A percentile compares a stretch with the other conserved stretches of the same genome.
Evolutionary conservation across 2,329 filamentous ascomycete species (phyloP).

Genomic region (Lachnellula suecica): DNA sequence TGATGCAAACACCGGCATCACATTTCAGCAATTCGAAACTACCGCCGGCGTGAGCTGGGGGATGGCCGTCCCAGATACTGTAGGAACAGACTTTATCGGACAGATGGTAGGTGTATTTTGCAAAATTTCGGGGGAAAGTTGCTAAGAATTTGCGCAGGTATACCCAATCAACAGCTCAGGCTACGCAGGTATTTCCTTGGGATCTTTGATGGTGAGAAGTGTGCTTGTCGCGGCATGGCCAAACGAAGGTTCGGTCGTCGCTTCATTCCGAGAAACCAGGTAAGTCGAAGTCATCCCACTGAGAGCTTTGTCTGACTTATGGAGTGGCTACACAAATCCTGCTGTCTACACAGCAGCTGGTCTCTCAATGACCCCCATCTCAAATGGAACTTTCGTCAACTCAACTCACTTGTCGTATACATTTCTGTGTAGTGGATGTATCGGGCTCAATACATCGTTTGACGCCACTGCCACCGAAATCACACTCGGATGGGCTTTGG

Average conservation of each 20-base stretch:
- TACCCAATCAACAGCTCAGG: slow-evolving; percentile 33
- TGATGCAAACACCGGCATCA: slow-evolving; percentile 46
- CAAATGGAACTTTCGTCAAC: slow-evolving; percentile 52
- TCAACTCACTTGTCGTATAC: slow-evolving; percentile 52
- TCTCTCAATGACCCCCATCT: slow-evolving; percentile 43
- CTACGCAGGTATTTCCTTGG: slow-evolving; percentile 48
- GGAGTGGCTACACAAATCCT: slow-evolving; percentile 47
- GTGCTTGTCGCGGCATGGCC: slow-evolving; percentile 51
- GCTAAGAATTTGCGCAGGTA: slow-evolving; percentile 1
- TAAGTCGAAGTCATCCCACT: slow-evolving; percentile 31
- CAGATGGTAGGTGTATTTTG: slow-evolving; percentile 43
- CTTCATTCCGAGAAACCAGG: slow-evolving; percentile 38
- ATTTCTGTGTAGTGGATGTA: slow-evolving; percentile 49
- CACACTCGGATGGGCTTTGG: slow-evolving; percentile 16
- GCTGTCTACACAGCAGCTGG: slow-evolving; percentile 39
- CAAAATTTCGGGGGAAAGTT: background rate
- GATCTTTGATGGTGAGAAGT: slow-evolving; percentile 44
- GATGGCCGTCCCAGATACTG: slow-evolving; percentile 48
- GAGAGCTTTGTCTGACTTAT: background rate
- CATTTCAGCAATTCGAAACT: slow-evolving; percentile 38
- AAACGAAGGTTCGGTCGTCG: slow-evolving; percentile 41
- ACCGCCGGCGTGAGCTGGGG: slow-evolving; percentile 45
- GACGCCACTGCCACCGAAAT: slow-evolving; percentile 32
- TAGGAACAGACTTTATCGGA: slow-evolving; percentile 52
- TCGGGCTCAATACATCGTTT: slow-evolving; percentile 36